A percentile compares a stretch with the other conserved stretches of the same genome.
Evolutionary conservation across 257 asterid genomes (phyloP).

Genomic region (Rehmannia glutinosa): DNA sequence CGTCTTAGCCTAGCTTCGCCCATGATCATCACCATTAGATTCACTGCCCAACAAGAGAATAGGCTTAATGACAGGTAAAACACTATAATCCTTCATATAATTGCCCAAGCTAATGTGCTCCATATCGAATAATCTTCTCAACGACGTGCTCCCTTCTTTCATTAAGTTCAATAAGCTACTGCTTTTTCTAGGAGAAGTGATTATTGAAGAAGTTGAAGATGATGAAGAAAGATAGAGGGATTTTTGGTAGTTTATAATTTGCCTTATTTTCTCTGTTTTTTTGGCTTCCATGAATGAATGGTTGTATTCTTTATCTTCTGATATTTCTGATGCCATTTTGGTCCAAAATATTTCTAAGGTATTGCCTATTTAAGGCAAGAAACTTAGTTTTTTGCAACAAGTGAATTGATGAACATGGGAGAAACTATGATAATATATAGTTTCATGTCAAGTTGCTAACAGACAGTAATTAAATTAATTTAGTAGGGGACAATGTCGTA

Average conservation of each 20-base stretch:
- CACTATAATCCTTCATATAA: slow-evolving; percentile 47
- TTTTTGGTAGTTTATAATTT: slow-evolving; percentile 46
- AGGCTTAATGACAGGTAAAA: slow-evolving; percentile 42
- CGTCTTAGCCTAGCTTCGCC: too few relatives aligned
- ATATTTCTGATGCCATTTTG: slow-evolving; percentile 43
- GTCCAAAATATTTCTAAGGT: background rate
- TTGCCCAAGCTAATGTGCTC: slow-evolving; percentile 50
- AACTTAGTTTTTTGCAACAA: background rate
- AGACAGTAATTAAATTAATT: background rate
- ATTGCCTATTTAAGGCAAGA: background rate
- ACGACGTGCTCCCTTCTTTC: slow-evolving; percentile 58
- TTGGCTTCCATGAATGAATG: slow-evolving; percentile 13
- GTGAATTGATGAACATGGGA: background rate
- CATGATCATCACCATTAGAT: too few relatives aligned
- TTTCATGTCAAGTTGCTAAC: slow-evolving; percentile 12
- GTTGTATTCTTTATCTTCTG: slow-evolving; percentile 25
- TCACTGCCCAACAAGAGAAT: slow-evolving; percentile 36
- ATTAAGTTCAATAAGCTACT: slow-evolving; percentile 43
- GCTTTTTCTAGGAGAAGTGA: slow-evolving; percentile 32
- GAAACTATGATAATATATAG: background rate
- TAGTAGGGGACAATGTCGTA: background rate
- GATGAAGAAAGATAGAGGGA: slow-evolving; percentile 30
- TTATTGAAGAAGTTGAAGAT: slow-evolving; percentile 17
- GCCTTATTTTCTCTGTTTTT: slow-evolving; percentile 35
- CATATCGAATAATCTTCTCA: slow-evolving; percentile 58